Evolutionary conservation across 495 filamentous ascomycete species (phyloP).

Genomic region (Aspergillus bridgeri): DNA sequence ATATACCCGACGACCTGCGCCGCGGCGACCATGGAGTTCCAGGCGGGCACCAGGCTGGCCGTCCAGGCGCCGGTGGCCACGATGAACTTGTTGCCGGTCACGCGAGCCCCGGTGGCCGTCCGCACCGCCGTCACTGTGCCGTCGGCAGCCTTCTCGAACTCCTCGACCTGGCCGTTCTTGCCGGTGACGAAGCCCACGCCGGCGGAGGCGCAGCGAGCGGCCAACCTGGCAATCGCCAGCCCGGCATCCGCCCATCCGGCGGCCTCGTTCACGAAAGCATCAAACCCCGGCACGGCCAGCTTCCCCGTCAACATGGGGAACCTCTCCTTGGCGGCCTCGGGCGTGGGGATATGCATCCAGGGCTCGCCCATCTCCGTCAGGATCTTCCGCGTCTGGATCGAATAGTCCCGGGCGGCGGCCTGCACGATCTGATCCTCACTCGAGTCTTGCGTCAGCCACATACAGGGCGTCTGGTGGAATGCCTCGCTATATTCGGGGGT

Average conservation of each 20-base stretch:
- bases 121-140: constrained; percentile 20
- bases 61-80: constrained; percentile 86
- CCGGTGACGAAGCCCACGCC: constrained; percentile 34
- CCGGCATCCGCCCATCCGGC: constrained; percentile 79
- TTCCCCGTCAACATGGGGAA: constrained; percentile 43
- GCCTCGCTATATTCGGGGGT: constrained; percentile 32
- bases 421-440: constrained; percentile 39
- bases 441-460: constrained; percentile 28
- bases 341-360: constrained; percentile 31
- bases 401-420: constrained; percentile 35
- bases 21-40: constrained; percentile 64
- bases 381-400: constrained; percentile 31
- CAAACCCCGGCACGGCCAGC: constrained; percentile 47
- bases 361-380: constrained; percentile 38
- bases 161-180: constrained; percentile 24
- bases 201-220: constrained; percentile 29
- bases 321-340: constrained; percentile 36
- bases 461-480: constrained; percentile 31
- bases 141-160: constrained; percentile 34
- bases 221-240: constrained; percentile 55
- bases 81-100: constrained; percentile 64
- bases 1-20: constrained; percentile 75
- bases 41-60: constrained; percentile 60
- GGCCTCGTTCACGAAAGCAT: constrained; percentile 67
- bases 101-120: constrained; percentile 36